phyloP scores from a whole-genome alignment of 1,284 basidiomycete species.

The Moesziomyces sp. region DNA sequence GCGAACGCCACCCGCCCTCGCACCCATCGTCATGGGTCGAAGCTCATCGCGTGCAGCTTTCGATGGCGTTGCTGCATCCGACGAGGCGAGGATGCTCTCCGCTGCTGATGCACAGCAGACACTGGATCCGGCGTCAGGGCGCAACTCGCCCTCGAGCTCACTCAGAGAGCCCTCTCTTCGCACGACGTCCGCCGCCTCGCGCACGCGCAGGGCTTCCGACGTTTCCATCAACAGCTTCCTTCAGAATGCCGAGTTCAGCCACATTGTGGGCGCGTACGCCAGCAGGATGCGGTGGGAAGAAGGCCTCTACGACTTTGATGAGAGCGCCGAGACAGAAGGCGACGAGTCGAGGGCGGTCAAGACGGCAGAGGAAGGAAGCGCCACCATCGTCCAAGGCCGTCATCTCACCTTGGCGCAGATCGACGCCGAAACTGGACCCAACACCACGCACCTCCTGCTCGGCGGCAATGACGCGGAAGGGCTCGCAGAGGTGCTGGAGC shows the following conservation, averaged over 20 bases:
- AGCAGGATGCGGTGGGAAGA: conserved; percentile 43
- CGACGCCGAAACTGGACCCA: conserved; percentile 39
- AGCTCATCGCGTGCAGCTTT: conserved; percentile 13
- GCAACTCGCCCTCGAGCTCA: conserved; percentile 2
- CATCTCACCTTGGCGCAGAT: conserved; percentile 38
- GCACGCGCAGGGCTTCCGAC: conserved; percentile 25
- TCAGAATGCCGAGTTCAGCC: conserved; percentile 40
- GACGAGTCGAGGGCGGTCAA: conserved; percentile 42
- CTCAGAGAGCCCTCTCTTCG: conserved; percentile 16
- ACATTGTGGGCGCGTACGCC: conserved; percentile 38
- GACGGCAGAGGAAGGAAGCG: conserved; percentile 51
- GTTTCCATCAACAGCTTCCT: conserved; percentile 45
- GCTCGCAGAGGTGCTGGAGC: conserved; percentile 34
- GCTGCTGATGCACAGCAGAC: conserved; percentile 10
- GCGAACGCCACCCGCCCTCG: conserved; percentile 6
- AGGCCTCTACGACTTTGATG: conserved; percentile 48
- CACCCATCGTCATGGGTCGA: neutral
- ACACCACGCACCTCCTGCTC: conserved; percentile 48
- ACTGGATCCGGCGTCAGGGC: conserved; percentile 6
- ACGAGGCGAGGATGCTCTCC: conserved; percentile 20
- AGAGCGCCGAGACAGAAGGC: conserved; percentile 32
- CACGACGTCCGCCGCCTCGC: conserved; percentile 21
- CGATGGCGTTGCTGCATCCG: conserved; percentile 17
- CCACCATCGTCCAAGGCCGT: conserved; percentile 36
- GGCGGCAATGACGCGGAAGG: conserved; percentile 23